Evolutionary conservation across 257 asterid species (phyloP).

Genomic region (Gardenia jasminoides): DNA sequence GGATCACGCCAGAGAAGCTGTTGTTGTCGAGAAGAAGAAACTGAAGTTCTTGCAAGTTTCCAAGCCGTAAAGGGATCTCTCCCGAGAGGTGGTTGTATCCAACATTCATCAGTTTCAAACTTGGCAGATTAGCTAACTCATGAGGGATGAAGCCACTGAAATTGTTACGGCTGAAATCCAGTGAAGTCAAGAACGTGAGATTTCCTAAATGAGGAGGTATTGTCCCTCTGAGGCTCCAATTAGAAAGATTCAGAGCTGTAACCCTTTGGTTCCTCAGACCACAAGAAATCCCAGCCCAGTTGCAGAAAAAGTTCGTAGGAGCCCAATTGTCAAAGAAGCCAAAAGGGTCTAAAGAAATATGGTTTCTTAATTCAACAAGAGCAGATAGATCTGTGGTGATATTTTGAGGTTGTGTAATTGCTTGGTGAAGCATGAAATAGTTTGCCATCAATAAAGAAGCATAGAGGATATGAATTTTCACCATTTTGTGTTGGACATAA

Average conservation of each 20-base stretch:
- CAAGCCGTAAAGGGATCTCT: conserved; percentile 42
- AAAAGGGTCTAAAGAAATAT: conserved; percentile 30
- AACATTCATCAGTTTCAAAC: conserved; percentile 22
- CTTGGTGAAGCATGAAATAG: neutral
- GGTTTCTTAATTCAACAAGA: conserved; percentile 33
- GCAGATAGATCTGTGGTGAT: conserved; percentile 29
- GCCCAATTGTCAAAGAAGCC: conserved; percentile 29
- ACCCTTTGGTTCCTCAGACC: conserved; percentile 17
- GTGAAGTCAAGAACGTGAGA: conserved; percentile 18
- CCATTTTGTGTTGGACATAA: too few relatives aligned
- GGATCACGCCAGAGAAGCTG: conserved; percentile 44
- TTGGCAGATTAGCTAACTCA: conserved; percentile 31
- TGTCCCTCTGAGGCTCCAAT: conserved; percentile 13
- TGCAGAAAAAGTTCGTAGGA: conserved; percentile 18
- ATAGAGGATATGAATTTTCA: too few relatives aligned
- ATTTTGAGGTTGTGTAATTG: neutral
- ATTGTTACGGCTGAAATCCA: conserved; percentile 24
- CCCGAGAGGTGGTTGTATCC: conserved; percentile 39
- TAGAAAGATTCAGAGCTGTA: conserved; percentile 28
- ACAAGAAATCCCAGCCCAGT: conserved; percentile 44
- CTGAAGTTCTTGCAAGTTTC: conserved; percentile 29
- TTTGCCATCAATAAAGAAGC: too few relatives aligned
- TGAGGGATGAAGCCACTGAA: conserved; percentile 44
- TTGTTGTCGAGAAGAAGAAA: conserved; percentile 30
- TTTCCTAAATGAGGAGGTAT: conserved; percentile 29